These are phyloP conservation scores for Cytospora piceicola DNA, from an alignment of 2,329 filamentous ascomycete species.

Conservation along the genomic window DNA sequence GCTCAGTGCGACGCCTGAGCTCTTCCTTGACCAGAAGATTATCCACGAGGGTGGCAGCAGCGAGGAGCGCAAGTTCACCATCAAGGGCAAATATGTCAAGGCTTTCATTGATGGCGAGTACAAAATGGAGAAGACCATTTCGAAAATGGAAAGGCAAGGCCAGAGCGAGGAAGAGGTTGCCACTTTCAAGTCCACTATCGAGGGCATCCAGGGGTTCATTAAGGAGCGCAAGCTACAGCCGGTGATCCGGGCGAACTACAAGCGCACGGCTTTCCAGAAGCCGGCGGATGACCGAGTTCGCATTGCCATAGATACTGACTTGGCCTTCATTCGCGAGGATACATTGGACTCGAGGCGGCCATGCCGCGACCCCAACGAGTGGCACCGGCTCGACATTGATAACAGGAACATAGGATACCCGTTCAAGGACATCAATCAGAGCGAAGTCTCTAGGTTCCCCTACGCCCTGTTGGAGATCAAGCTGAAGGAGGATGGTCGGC, in stretches of 20 bases:
- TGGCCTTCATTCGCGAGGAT: constrained; percentile 83
- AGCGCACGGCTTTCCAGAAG: constrained; percentile 93
- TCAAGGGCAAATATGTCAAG: constrained; percentile 94
- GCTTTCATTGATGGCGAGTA: constrained; percentile 86
- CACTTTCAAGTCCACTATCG: constrained; percentile 71
- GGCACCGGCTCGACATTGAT: constrained; percentile 93
- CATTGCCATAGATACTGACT: constrained; percentile 89
- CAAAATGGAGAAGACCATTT: constrained; percentile 85
- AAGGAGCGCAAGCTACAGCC: constrained; percentile 78
- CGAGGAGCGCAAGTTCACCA: constrained; percentile 76
- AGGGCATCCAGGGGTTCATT: constrained; percentile 80
- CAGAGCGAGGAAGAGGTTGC: constrained; percentile 68
- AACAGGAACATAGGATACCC: constrained; percentile 81
- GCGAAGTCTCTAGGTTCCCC: constrained; percentile 88
- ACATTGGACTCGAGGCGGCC: constrained; percentile 81
- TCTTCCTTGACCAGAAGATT: constrained; percentile 88
- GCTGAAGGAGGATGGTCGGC: constrained; percentile 66
- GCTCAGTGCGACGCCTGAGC: constrained; percentile 75
- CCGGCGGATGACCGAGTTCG: constrained; percentile 88
- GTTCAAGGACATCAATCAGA: constrained; percentile 84
- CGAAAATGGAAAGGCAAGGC: constrained; percentile 82
- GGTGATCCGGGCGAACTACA: constrained; percentile 88
- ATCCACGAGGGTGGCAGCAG: constrained; percentile 76
- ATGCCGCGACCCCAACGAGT: constrained; percentile 83
- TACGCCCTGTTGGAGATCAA: constrained; percentile 94